Percentiles rank a stretch among this genome's conserved stretches.
Conservation (phyloP, 2,329 filamentous ascomycete species). For the Pseudocercospora ulei region DNA sequence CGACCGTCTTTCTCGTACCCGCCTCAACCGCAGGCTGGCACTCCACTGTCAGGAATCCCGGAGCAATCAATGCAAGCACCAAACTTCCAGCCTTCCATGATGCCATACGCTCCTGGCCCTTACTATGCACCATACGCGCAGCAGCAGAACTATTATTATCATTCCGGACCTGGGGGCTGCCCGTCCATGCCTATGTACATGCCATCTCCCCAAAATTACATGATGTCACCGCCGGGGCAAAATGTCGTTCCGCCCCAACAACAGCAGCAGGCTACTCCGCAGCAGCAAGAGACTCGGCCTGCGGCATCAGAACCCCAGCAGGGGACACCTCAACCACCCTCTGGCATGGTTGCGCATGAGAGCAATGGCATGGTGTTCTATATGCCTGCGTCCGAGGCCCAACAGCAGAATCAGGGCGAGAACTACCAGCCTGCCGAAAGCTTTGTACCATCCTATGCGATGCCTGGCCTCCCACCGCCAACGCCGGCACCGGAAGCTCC, state of each 20-base stretch:
- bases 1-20: conserved; percentile 47
- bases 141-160: conserved; percentile 52
- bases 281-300: conserved; percentile 18
- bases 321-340: conserved; percentile 36
- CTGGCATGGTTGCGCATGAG: conserved; percentile 65
- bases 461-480: conserved; percentile 30
- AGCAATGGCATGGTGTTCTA: conserved; percentile 95
- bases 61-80: conserved; percentile 85
- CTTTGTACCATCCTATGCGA: conserved; percentile 32
- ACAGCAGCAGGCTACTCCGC: conserved; percentile 20
- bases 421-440: conserved; percentile 32
- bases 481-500: conserved; percentile 24
- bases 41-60: conserved; percentile 81
- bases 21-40: conserved; percentile 61
- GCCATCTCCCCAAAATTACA: conserved; percentile 28
- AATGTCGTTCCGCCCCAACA: conserved; percentile 23
- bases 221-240: conserved; percentile 34
- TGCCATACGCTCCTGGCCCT: conserved; percentile 50
- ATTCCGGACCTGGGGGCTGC: conserved; percentile 35
- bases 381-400: conserved; percentile 38
- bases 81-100: conserved; percentile 64
- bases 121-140: conserved; percentile 49
- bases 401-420: conserved; percentile 23
- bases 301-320: conserved; percentile 12
- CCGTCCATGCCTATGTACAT: conserved; percentile 31